These are phyloP conservation scores for Limonomyces culmigenus DNA, from an alignment of 1,284 basidiomycete species.

Conservation along the genomic window DNA sequence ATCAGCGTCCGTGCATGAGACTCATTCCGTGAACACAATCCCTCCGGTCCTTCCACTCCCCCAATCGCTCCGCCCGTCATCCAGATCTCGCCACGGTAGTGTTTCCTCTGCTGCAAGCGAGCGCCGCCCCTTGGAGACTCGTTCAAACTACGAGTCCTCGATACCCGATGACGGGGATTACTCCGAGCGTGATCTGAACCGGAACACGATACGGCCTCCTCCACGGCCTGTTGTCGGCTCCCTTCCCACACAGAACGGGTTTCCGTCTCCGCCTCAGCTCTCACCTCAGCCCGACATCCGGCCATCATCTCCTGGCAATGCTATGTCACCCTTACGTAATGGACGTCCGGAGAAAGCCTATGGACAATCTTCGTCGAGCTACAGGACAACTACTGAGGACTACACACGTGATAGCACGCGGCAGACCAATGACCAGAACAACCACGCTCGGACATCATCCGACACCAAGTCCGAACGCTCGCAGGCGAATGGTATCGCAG, in stretches of 20 bases:
- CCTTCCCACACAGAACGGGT: constrained; percentile 13
- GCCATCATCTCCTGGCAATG: not conserved
- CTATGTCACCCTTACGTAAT: too few species aligned
- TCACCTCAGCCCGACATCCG: not conserved
- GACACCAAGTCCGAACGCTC: too few species aligned
- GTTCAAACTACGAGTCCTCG: constrained; percentile 51
- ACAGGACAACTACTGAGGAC: too few species aligned
- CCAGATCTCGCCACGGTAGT: constrained; percentile 45
- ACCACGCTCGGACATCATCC: too few species aligned
- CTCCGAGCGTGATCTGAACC: constrained; percentile 29
- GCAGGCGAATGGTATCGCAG: too few species aligned
- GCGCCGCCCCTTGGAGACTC: constrained; percentile 28
- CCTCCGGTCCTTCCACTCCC: constrained; percentile 29
- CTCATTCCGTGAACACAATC: constrained; percentile 28
- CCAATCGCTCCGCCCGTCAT: constrained; percentile 26
- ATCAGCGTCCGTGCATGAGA: constrained; percentile 27
- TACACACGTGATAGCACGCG: too few species aligned
- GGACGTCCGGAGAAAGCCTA: too few species aligned
- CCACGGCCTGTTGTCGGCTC: constrained; percentile 14
- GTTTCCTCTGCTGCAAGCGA: constrained; percentile 56
- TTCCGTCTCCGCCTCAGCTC: constrained; percentile 7
- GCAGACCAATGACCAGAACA: too few species aligned
- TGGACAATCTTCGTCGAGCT: too few species aligned
- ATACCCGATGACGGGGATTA: constrained; percentile 45
- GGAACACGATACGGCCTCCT: constrained; percentile 24